Base-by-base conservation (phyloP, 2,329 filamentous ascomycete genomes). In the Metarhizium album region DNA sequence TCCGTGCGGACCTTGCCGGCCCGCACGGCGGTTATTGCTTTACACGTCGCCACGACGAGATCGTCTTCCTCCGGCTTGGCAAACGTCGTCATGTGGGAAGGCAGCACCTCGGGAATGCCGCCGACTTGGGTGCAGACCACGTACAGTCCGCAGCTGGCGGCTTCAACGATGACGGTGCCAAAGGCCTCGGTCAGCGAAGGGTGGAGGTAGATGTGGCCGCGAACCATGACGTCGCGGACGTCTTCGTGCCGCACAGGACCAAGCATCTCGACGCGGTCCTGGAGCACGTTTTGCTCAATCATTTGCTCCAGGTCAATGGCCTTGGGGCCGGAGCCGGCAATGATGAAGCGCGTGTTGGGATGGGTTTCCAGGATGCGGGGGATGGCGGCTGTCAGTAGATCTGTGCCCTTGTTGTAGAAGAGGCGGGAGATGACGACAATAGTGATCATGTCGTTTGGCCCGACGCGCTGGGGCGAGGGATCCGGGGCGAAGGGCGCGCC, bases 351-450 rank as follows among this genome's bases (percentile, higher is more conserved):
- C 1, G 95, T 93, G 64, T 97, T 94, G 1, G 89, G 86, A 64
- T 98, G 87, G 14, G 83, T 81, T 47, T 89, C 86, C 27, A 97
- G 79, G 49, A 98, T 95, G 46, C 90, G 84, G 1, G 93, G 93
- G 49, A 98, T 95, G 3, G 90, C 89, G 11, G 91, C 93, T 23
- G 95, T 95, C n/a, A 98, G 79, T 0, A 98, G 80, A 65, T 98
- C 94, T 1, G 89, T 97, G 53, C 93, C 93, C 67, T 98, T 98
- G 70, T 98, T 98, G 70, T 97, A 97, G 69, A 97, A 98, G 1
- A 98, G 81, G 20, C 93, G 88, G 8, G 90, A 96, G 55, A 98
- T 95, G 20, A 98, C 91, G 2, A 98, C 89, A 52, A 98, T 96
- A 7, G 90, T 96, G 60, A 98, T 91, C 11, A 83, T 86, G 60